These are phyloP conservation scores for Planoprotostelium fungivorum DNA, from an alignment of 78 protist genomes.

Conservation along the genomic window DNA sequence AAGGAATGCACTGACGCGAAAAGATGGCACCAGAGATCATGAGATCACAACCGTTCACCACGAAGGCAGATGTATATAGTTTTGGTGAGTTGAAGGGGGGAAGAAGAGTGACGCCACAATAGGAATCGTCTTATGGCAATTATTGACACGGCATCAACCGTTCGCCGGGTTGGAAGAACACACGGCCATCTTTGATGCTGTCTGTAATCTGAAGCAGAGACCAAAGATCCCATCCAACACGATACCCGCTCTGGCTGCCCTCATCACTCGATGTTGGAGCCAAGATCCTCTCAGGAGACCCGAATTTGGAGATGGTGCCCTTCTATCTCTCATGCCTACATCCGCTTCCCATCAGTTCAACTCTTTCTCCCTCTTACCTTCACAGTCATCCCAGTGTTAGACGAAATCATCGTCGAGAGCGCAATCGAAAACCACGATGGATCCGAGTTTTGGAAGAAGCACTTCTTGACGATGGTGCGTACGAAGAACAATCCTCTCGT, in stretches of 20 bases:
- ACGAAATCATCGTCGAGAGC: background rate
- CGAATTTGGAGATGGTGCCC: background rate
- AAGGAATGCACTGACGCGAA: background rate
- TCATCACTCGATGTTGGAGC: background rate
- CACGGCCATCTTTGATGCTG: background rate
- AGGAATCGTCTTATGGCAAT: background rate
- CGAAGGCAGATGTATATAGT: background rate
- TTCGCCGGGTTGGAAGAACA: background rate
- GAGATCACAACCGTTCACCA: background rate
- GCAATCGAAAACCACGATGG: background rate
- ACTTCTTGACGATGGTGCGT: background rate
- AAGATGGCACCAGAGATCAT: background rate
- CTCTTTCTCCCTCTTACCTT: too few species aligned
- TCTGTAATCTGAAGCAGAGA: background rate
- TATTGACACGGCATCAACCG: background rate
- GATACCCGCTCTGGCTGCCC: too few species aligned
- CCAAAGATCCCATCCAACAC: too few species aligned
- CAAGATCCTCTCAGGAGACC: background rate
- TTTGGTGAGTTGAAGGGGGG: background rate
- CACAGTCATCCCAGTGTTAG: background rate
- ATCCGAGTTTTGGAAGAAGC: background rate
- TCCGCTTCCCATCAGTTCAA: too few species aligned
- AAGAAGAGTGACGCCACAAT: background rate
- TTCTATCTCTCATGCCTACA: too few species aligned
- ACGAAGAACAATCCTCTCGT: background rate